phyloP scores from a whole-genome alignment of 1,284 basidiomycete species.

The Xerocomus amazonicus region DNA sequence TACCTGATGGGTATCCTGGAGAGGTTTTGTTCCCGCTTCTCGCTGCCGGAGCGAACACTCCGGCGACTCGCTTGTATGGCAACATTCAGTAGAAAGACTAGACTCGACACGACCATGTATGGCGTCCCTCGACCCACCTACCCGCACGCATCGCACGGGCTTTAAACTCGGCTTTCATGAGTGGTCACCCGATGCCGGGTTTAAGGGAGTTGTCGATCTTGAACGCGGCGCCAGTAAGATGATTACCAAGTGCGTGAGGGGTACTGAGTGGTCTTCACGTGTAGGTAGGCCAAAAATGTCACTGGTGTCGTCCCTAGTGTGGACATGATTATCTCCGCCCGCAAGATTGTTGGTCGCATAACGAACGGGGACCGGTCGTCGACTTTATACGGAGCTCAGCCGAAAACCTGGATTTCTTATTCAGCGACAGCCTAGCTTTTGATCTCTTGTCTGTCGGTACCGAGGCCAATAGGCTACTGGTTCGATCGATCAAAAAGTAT shows the following conservation, averaged over 20 bases:
- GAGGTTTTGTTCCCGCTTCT: too few species aligned
- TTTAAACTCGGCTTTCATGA: conserved; percentile 58
- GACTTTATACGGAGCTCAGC: conserved; percentile 51
- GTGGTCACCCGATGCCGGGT: neutral
- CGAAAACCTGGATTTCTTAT: conserved; percentile 35
- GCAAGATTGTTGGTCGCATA: conserved; percentile 55
- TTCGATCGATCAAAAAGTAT: conserved; percentile 72
- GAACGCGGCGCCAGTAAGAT: conserved; percentile 76
- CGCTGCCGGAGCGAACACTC: too few species aligned
- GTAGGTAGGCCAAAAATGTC: conserved; percentile 63
- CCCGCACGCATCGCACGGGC: conserved; percentile 58
- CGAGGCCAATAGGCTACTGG: conserved; percentile 86
- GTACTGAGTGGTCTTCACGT: too few species aligned
- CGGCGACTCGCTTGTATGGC: too few species aligned
- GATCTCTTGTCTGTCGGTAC: neutral
- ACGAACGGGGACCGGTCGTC: conserved; percentile 20
- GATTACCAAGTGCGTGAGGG: too few species aligned
- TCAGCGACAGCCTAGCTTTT: conserved; percentile 64
- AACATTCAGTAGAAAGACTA: conserved; percentile 60
- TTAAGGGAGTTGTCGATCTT: conserved; percentile 57
- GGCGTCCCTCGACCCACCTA: conserved; percentile 66
- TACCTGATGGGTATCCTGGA: too few species aligned
- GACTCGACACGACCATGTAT: conserved; percentile 59
- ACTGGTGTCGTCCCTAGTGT: conserved; percentile 73
- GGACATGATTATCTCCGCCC: neutral